These are phyloP conservation scores for Amaranthus cruentus DNA, from an alignment of 148 eudicot species.

Conservation along the genomic window DNA sequence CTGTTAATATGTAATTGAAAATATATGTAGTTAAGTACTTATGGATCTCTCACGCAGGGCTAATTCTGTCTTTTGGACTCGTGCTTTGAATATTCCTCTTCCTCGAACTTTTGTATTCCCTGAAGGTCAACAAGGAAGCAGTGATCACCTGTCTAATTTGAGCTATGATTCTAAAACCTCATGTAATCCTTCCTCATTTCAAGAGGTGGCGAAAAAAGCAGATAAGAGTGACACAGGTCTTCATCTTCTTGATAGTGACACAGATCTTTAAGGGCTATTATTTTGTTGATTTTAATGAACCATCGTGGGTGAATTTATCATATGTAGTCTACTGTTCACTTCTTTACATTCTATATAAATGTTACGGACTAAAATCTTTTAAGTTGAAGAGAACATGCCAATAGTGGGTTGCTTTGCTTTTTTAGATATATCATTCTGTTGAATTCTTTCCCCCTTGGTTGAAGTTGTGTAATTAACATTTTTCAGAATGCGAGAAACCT, in stretches of 20 bases:
- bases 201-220: conserved; percentile 20
- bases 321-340: too few relatives aligned
- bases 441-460: background rate
- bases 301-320: too few relatives aligned
- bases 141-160: conserved; percentile 13
- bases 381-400: background rate
- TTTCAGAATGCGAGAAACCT: conserved; percentile 29
- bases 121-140: conserved; percentile 34
- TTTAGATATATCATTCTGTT: background rate
- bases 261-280: too few relatives aligned
- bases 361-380: too few relatives aligned
- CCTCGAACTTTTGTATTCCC: conserved; percentile 65
- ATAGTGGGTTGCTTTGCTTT: conserved; percentile 5
- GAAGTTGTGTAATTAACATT: conserved; percentile 8
- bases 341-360: too few relatives aligned
- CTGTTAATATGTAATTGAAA: conserved; percentile 3
- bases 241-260: too few relatives aligned
- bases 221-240: conserved; percentile 12
- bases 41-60: conserved; percentile 52
- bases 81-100: conserved; percentile 86
- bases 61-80: conserved; percentile 94
- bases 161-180: conserved; percentile 12
- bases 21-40: background rate
- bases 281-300: too few relatives aligned
- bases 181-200: conserved; percentile 19